These are phyloP conservation scores for Aspergillus cavernicola DNA, from an alignment of 495 filamentous ascomycete species.

Conservation along the genomic window DNA sequence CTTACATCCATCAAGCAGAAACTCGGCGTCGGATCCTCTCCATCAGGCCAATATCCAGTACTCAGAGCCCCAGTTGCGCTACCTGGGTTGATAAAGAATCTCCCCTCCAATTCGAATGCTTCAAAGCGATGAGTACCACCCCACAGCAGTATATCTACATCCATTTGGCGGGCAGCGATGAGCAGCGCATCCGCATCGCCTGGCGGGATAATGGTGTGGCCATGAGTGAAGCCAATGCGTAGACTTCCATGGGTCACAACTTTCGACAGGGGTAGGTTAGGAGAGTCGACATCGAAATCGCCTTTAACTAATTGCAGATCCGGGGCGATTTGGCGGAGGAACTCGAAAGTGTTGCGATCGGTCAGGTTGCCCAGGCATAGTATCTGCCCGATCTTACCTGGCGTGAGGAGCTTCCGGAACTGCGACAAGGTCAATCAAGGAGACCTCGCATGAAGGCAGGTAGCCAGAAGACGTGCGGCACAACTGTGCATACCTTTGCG, in stretches of 20 bases:
- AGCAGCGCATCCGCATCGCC: slow-evolving; percentile 88
- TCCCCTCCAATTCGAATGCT: slow-evolving; percentile 96
- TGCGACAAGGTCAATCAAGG: slow-evolving; percentile 34
- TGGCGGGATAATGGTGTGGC: slow-evolving; percentile 88
- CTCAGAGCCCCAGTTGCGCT: slow-evolving; percentile 84
- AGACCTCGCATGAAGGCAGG: slow-evolving; percentile 5
- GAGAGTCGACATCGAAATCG: slow-evolving; percentile 88
- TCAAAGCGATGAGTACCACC: slow-evolving; percentile 97
- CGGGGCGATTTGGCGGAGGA: slow-evolving; percentile 84
- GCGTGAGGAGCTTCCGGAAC: slow-evolving; percentile 98
- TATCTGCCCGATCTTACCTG: slow-evolving; percentile 96
- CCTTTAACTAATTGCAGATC: slow-evolving; percentile 96
- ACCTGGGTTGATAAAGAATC: slow-evolving; percentile 98
- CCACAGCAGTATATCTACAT: slow-evolving; percentile 96
- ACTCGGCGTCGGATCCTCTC: slow-evolving; percentile 84
- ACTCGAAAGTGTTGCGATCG: slow-evolving; percentile 89
- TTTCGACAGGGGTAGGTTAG: slow-evolving; percentile 84
- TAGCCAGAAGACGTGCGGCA: background rate
- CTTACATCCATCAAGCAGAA: slow-evolving; percentile 99
- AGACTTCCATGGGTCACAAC: slow-evolving; percentile 91
- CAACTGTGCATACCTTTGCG: slow-evolving; percentile 62
- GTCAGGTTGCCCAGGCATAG: slow-evolving; percentile 97
- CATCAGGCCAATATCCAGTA: slow-evolving; percentile 64
- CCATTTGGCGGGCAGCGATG: slow-evolving; percentile 91
- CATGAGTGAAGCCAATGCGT: slow-evolving; percentile 94